These are phyloP conservation scores for Penicillium sp. DNA, from an alignment of 2,329 filamentous ascomycete species.

Conservation along the genomic window DNA sequence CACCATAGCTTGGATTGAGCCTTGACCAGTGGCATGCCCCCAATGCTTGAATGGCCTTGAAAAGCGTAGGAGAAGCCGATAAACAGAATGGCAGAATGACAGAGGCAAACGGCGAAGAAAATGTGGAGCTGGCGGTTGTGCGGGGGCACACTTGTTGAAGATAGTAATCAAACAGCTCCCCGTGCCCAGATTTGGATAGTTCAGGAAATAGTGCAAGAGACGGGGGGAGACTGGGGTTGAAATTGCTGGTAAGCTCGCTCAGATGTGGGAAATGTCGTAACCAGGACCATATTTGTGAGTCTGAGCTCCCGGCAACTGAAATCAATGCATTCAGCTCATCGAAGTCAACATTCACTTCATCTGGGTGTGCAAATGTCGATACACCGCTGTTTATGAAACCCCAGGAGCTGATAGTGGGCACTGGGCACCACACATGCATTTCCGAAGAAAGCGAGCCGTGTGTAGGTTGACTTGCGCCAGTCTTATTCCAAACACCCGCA, in stretches of 20 bases:
- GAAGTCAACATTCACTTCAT: conserved; percentile 24
- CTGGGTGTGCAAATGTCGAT: conserved; percentile 27
- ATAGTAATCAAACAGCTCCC: conserved; percentile 39
- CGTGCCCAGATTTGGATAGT: conserved; percentile 26
- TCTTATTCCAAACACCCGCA: conserved; percentile 41
- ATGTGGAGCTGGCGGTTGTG: conserved; percentile 35
- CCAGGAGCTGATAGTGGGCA: conserved; percentile 29
- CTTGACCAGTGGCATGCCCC: conserved; percentile 39
- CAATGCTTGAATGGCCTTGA: conserved; percentile 39
- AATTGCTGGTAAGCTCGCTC: neutral
- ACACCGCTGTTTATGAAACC: conserved; percentile 32
- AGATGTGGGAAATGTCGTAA: conserved; percentile 4
- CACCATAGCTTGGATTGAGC: conserved; percentile 27
- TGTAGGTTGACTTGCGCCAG: conserved; percentile 15
- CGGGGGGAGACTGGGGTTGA: conserved; percentile 8
- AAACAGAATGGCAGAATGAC: conserved; percentile 39
- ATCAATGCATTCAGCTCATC: conserved; percentile 20
- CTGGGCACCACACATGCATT: conserved; percentile 25
- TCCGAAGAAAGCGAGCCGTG: conserved; percentile 18
- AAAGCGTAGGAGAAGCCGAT: conserved; percentile 36
- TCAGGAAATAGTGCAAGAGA: conserved; percentile 29
- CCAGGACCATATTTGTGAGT: conserved; percentile 8
- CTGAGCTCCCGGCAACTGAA: conserved; percentile 1
- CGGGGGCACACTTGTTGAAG: conserved; percentile 40
- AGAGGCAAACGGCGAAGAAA: conserved; percentile 39